Base-by-base conservation (phyloP, 192 early-diverging fungal species). In the Linnemannia schmuckeri region DNA sequence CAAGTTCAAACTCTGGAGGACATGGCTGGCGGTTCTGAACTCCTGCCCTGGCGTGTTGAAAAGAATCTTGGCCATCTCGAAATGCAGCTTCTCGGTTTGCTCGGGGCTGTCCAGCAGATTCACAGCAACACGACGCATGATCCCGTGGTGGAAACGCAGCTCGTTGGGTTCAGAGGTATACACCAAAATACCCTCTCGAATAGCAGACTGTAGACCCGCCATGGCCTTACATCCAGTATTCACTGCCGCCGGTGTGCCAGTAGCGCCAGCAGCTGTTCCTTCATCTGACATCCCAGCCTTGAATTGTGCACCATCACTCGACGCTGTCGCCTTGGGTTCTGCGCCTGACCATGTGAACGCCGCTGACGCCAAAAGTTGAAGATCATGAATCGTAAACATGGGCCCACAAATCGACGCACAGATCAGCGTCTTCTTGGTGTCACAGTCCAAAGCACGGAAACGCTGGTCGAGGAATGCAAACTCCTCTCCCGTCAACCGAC, bases 361-460 rank as follows among this genome's bases (percentile, higher is more conserved):
- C 2, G 61, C 70, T 10, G 76, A 75, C 12, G 75, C 70, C 80
- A 87, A n/a, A 4, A 37, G 69, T 33, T 87, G 79, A 6, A 87
- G 61, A 70, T 87, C 85, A 24, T 78, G 79, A 10, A 87, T 81
- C 20, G 57, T 74, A 52, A 87, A 87, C 0, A 72, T 27, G 1
- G 75, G 79, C 27, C 85, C 85, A 47, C 85, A 87, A 24, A 87
- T 77, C 17, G 85, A 81, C 1, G 85, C 85, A 47, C 85, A 87
- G 55, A 87, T 68, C 2, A 87, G 63, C 4, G 85, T 80, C 49
- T 70, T 81, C 41, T 81, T 81, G 18, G 85, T 87, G 30, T 81
- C 71, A 3, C 76, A 63, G 52, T 81, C 76, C 70, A 87, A n/a
- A 4, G 68, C 61, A 30, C 76, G 30, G 76, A 87, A 87, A 13